These are phyloP conservation scores for Stephania cephalantha DNA, from an alignment of 164 flowering plant species.

Conservation along the genomic window DNA sequence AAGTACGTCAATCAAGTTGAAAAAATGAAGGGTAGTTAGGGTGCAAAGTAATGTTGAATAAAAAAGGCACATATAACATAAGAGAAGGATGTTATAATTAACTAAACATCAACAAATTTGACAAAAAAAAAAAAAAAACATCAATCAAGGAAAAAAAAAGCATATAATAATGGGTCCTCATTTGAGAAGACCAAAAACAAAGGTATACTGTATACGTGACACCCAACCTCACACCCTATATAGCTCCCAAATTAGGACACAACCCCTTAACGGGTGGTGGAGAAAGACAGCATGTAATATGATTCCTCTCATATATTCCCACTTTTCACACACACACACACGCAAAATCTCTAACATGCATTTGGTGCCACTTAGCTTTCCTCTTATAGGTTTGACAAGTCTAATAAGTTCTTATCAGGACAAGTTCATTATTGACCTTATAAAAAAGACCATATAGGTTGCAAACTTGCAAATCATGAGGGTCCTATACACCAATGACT, in stretches of 20 bases:
- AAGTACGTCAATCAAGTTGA: background rate
- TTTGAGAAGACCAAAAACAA: background rate
- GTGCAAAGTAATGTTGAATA: background rate
- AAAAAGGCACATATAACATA: too few relatives aligned
- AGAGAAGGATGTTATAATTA: too few relatives aligned
- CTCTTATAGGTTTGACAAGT: slow-evolving; percentile 1
- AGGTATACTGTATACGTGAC: background rate
- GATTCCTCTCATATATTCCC: background rate
- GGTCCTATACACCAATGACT: background rate
- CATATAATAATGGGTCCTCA: background rate
- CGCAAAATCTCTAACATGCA: background rate
- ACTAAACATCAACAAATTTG: background rate
- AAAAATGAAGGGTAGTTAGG: slow-evolving; percentile 2
- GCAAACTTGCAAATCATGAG: background rate
- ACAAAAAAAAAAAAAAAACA: background rate
- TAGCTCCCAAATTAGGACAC: background rate
- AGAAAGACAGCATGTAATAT: background rate
- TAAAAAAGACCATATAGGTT: background rate
- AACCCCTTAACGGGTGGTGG: background rate
- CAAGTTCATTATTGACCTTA: background rate
- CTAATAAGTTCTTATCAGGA: background rate
- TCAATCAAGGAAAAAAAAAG: background rate
- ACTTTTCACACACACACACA: background rate
- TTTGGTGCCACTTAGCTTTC: slow-evolving; percentile 8
- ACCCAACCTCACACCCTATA: background rate